Conservation (phyloP, 352 stramenopile species). For the Elongisporangium senticosum region DNA sequence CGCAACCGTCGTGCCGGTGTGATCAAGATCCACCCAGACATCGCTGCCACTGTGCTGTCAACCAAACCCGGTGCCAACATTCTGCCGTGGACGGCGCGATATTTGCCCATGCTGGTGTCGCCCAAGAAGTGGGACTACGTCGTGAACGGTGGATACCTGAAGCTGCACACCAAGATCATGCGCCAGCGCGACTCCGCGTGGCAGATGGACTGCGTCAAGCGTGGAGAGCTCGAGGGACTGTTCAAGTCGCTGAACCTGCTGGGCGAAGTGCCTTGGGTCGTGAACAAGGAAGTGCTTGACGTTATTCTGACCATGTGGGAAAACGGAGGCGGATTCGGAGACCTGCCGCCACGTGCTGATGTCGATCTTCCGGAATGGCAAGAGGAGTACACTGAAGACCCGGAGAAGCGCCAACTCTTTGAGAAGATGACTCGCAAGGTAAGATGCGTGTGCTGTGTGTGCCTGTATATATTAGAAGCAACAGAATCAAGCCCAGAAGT, state of each 20-base stretch:
- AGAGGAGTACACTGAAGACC: slow-evolving; percentile 63
- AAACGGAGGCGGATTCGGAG: slow-evolving; percentile 86
- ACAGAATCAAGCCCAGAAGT: slow-evolving; percentile 82
- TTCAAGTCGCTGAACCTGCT: slow-evolving; percentile 92
- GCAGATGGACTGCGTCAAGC: slow-evolving; percentile 87
- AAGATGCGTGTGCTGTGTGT: slow-evolving; percentile 15
- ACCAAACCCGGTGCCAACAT: slow-evolving; percentile 54
- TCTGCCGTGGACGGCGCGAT: slow-evolving; percentile 76
- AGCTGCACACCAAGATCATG: slow-evolving; percentile 92
- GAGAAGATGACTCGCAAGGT: slow-evolving; percentile 74
- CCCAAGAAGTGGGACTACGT: slow-evolving; percentile 88
- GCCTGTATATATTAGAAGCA: slow-evolving; percentile 12
- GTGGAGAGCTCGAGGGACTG: slow-evolving; percentile 80
- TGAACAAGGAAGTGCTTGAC: slow-evolving; percentile 93
- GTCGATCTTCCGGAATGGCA: slow-evolving; percentile 51
- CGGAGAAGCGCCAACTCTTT: slow-evolving; percentile 47
- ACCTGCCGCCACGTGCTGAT: slow-evolving; percentile 85
- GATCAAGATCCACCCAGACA: slow-evolving; percentile 64
- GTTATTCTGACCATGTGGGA: slow-evolving; percentile 91
- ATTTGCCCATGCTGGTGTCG: slow-evolving; percentile 96
- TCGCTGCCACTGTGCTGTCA: slow-evolving; percentile 44
- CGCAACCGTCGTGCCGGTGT: slow-evolving; percentile 74
- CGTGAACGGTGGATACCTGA: slow-evolving; percentile 91
- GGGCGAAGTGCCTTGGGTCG: slow-evolving; percentile 90
- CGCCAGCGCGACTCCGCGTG: slow-evolving; percentile 74